Base-by-base conservation (phyloP, 2,329 filamentous ascomycete genomes). In the Neonectria magnoliae region DNA sequence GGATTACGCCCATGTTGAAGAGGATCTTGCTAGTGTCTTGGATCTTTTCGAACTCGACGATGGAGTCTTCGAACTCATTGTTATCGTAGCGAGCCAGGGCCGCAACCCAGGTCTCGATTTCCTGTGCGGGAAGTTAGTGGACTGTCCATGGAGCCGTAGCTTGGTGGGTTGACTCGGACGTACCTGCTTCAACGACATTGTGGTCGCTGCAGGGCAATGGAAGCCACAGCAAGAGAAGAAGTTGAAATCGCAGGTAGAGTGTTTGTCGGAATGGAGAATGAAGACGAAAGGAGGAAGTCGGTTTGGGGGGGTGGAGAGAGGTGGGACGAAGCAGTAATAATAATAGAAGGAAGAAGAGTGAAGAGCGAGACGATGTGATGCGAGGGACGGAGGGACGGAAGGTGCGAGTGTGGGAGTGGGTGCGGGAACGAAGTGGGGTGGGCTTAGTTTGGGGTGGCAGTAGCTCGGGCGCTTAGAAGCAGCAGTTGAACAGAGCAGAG, bases 61-160 rank as follows among this genome's bases (percentile, higher is more conserved):
- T 82, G 29, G 96, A 90, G 71, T 95, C 92, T 76, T 98, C 95
- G 81, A 97, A 98, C 76, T 99, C 93, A 82, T 97, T 97, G 82
- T 95, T 96, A 82, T 99, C 96, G 83, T 99, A 99, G 77, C 91
- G 91, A 73, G 85, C 90, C 60, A 99, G 89, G 80, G 96, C 96
- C 78, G 91, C 85, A 71, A 98, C 96, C 96, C 96, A 99, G 54
- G 93, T 97, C 83, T 98, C 95, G 81, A 99, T 99, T 91, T 99
- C 96, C 94, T 97, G 68, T 65, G 42, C 47, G 51, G 57, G 31
- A 22, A 52, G 60, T 72, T 57, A 74, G 70, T 65, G 51, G 66
- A 25, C 62, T 56, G 60, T 53, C 27, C 18, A 61, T 45, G 61
- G 31, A 52, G 22, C 41, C 9, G 31, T 20, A 53, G 50, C 33